Percentiles rank a stretch among this genome's conserved stretches.
phyloP scores from a whole-genome alignment of 768 basidiomycete species.

The Russula sp. region DNA sequence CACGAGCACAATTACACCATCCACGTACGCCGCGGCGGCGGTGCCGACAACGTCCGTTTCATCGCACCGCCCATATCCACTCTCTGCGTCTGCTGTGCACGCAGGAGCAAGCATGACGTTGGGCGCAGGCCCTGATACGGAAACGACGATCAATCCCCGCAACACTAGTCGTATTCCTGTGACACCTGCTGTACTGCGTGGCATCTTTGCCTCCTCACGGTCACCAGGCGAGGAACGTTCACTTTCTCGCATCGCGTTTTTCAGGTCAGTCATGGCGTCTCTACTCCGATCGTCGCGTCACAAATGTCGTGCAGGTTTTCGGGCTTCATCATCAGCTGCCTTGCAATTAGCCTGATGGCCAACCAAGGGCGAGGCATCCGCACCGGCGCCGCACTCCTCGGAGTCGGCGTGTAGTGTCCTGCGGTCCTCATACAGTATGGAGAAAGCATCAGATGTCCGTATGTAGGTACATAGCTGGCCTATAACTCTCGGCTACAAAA shows the following conservation, averaged over 20 bases:
- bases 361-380: conserved; percentile 63
- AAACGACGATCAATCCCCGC: conserved; percentile 34
- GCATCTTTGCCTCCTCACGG: conserved; percentile 82
- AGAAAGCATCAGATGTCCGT: neutral
- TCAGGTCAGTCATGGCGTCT: conserved; percentile 44
- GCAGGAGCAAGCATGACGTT: neutral
- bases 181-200: conserved; percentile 71
- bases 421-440: neutral
- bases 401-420: conserved; percentile 40
- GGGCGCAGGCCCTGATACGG: conserved; percentile 22
- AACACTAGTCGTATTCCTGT: conserved; percentile 67
- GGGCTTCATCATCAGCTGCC: conserved; percentile 75
- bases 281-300: neutral
- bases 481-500: conserved; percentile 20
- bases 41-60: neutral
- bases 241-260: conserved; percentile 80
- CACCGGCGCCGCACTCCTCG: conserved; percentile 57
- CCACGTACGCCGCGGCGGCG: conserved; percentile 15
- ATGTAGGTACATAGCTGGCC: neutral
- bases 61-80: conserved; percentile 16
- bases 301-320: conserved; percentile 47
- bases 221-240: conserved; percentile 76
- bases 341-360: conserved; percentile 70
- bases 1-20: conserved; percentile 16
- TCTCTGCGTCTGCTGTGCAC: conserved; percentile 14